phyloP scores from a whole-genome alignment of 2,329 filamentous ascomycete species.

The Pestalotiopsis fici region DNA sequence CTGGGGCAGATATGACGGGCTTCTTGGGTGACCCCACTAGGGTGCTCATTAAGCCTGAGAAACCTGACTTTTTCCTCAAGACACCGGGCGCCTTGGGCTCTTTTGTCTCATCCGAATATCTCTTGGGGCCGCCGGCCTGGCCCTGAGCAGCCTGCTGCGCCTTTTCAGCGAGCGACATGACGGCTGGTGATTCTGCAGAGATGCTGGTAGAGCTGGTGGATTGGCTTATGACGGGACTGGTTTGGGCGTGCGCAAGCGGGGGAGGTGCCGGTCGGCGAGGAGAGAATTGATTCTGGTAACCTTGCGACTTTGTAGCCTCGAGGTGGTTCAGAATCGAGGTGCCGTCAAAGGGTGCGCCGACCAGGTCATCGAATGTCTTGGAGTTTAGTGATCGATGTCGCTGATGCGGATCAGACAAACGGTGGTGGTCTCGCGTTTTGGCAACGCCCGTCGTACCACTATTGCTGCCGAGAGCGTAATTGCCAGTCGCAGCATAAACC shows the following conservation, averaged over 20 bases:
- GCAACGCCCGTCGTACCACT: conserved; percentile 12
- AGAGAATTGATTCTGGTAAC: conserved; percentile 26
- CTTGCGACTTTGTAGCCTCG: conserved; percentile 49
- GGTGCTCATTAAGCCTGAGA: conserved; percentile 85
- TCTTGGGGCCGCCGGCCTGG: conserved; percentile 60
- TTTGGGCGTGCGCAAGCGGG: conserved; percentile 42
- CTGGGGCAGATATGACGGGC: conserved; percentile 93
- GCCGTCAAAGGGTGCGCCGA: conserved; percentile 68
- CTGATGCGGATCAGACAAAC: conserved; percentile 33
- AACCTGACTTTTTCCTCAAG: conserved; percentile 82
- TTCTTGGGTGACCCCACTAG: conserved; percentile 82
- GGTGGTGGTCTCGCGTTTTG: conserved; percentile 20
- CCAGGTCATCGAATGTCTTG: conserved; percentile 57
- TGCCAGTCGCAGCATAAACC: conserved; percentile 18
- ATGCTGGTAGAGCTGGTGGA: conserved; percentile 58
- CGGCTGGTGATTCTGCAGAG: conserved; percentile 53
- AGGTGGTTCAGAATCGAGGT: conserved; percentile 62
- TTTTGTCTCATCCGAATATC: conserved; percentile 75
- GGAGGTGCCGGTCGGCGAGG: conserved; percentile 27
- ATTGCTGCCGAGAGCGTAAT: conserved; percentile 10
- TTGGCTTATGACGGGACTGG: conserved; percentile 60
- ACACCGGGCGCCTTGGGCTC: conserved; percentile 60
- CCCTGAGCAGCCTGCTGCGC: conserved; percentile 43
- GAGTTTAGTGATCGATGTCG: conserved; percentile 37
- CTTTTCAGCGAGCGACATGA: conserved; percentile 37